Percentiles rank a stretch among this genome's conserved stretches.
phyloP scores from a whole-genome alignment of 257 asterid species.

The Ocimum tenuiflorum region DNA sequence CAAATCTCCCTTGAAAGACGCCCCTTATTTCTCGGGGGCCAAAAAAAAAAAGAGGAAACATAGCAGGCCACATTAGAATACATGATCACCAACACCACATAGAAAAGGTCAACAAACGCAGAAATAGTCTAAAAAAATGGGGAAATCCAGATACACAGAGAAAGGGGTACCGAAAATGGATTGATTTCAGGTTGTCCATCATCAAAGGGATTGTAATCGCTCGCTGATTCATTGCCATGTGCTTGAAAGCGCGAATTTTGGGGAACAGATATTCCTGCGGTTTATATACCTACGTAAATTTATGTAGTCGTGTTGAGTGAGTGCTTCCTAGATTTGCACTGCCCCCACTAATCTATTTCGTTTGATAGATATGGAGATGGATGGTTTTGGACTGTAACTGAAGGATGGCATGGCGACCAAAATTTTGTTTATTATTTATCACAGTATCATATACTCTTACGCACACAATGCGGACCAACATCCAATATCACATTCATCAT shows the following conservation, averaged over 20 bases:
- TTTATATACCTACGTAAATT: not conserved
- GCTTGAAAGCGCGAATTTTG: conserved; percentile 5
- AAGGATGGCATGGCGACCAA: too few species aligned
- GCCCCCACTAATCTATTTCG: not conserved
- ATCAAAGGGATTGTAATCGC: conserved; percentile 87
- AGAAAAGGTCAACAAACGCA: not conserved
- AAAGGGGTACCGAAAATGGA: conserved; percentile 78
- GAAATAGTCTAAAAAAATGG: conserved; percentile 22
- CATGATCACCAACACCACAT: not conserved
- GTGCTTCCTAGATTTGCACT: not conserved
- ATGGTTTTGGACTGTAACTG: too few species aligned
- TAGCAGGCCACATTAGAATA: not conserved
- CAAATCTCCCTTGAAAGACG: not conserved
- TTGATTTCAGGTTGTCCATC: conserved; percentile 92
- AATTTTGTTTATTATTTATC: too few species aligned
- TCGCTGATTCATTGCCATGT: conserved; percentile 56
- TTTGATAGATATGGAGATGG: too few species aligned
- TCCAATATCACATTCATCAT: too few species aligned
- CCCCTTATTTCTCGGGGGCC: too few species aligned
- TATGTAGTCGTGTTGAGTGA: conserved; percentile 7
- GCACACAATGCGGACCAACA: too few species aligned
- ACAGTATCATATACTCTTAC: too few species aligned
- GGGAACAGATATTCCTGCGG: not conserved
- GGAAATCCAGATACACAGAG: conserved; percentile 28
- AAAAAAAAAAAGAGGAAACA: too few species aligned